phyloP scores from a whole-genome alignment of 306 rosid species.

The Glycyrrhiza uralensis region DNA sequence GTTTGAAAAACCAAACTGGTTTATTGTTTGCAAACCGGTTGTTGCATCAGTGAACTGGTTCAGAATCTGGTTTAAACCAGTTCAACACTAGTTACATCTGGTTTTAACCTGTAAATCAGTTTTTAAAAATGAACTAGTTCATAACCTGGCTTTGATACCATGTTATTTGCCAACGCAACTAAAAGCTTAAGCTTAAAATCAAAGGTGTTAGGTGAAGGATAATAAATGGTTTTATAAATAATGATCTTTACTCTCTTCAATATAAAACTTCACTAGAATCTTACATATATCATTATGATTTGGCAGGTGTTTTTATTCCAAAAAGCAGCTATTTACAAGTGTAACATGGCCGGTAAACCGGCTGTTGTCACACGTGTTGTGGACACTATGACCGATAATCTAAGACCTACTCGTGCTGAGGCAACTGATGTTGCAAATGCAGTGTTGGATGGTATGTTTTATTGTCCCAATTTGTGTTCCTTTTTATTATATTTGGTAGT shows the following conservation, averaged over 20 bases:
- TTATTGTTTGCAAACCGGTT: background rate
- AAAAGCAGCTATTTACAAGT: constrained; percentile 89
- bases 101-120: too few relatives aligned
- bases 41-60: background rate
- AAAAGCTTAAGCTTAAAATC: background rate
- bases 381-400: constrained; percentile 91
- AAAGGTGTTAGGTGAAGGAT: background rate
- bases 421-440: constrained; percentile 98
- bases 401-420: constrained; percentile 97
- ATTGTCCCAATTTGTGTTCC: background rate
- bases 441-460: constrained; percentile 70
- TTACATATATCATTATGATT: background rate
- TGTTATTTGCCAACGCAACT: background rate
- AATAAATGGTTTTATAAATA: background rate
- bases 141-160: background rate
- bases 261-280: background rate
- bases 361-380: constrained; percentile 97
- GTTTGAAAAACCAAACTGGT: background rate
- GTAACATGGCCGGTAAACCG: constrained; percentile 96
- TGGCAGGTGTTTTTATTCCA: constrained; percentile 82
- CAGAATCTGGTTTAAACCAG: background rate
- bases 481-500: background rate
- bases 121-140: too few relatives aligned
- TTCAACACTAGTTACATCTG: too few relatives aligned
- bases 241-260: background rate